Conservation (phyloP, 257 asterid genomes). For the Fraxinus quadrangulata region DNA sequence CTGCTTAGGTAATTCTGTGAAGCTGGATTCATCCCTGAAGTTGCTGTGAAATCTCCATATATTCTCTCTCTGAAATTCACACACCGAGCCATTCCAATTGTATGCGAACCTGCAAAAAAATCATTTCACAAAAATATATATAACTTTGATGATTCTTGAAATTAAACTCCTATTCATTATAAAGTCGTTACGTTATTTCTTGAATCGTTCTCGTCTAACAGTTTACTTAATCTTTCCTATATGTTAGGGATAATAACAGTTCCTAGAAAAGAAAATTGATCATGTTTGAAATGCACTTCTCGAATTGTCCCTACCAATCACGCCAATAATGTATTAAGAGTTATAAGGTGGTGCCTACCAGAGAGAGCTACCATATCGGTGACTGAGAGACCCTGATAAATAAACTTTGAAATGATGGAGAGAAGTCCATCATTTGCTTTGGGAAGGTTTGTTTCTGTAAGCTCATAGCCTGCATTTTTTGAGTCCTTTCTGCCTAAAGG, state of each 20-base stretch:
- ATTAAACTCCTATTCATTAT: too few species aligned
- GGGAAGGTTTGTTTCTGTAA: slow-evolving; percentile 61
- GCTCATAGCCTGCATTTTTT: slow-evolving; percentile 67
- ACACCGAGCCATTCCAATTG: slow-evolving; percentile 91
- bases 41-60: slow-evolving; percentile 57
- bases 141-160: neutral
- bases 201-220: too few species aligned
- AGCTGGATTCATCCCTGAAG: slow-evolving; percentile 45
- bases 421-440: slow-evolving; percentile 72
- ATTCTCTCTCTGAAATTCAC: slow-evolving; percentile 74
- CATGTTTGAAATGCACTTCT: too few species aligned
- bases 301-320: neutral
- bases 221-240: too few species aligned
- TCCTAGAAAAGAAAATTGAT: too few species aligned
- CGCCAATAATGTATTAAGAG: neutral
- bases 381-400: slow-evolving; percentile 75
- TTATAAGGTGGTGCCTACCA: slow-evolving; percentile 40
- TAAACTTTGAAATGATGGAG: slow-evolving; percentile 77
- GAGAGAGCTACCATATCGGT: slow-evolving; percentile 94
- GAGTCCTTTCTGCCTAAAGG: slow-evolving; percentile 88
- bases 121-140: neutral
- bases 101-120: slow-evolving; percentile 70
- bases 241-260: too few species aligned
- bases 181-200: too few species aligned
- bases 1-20: slow-evolving; percentile 48